Percentiles rank a stretch among this genome's conserved stretches.
Evolutionary conservation across 371 early-diverging fungal genomes (phyloP).

Genomic region (Mucor racemosus): DNA sequence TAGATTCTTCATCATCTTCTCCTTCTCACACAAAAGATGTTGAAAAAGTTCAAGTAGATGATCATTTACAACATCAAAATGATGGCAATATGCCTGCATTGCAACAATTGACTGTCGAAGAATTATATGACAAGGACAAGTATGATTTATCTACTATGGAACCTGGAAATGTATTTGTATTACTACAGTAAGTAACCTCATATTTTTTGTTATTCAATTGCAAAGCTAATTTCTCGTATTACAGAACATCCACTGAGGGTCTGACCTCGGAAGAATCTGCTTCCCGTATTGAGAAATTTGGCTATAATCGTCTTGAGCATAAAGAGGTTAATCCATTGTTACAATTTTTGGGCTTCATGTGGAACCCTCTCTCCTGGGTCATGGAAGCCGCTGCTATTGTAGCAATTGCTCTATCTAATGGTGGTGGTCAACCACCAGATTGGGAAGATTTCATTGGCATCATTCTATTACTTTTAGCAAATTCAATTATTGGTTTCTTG

Average conservation of each 20-base stretch:
- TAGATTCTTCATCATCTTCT: background rate
- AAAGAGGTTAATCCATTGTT: slow-evolving; percentile 74
- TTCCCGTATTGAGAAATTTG: slow-evolving; percentile 63
- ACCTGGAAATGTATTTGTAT: slow-evolving; percentile 60
- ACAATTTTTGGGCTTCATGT: slow-evolving; percentile 82
- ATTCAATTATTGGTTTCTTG: slow-evolving; percentile 79
- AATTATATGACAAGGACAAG: slow-evolving; percentile 80
- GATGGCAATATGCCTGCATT: slow-evolving; percentile 20
- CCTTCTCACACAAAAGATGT: background rate
- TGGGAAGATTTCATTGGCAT: slow-evolving; percentile 83
- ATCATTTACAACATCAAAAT: background rate
- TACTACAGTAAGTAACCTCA: slow-evolving; percentile 56
- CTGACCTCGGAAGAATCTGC: slow-evolving; percentile 59
- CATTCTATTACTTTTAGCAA: slow-evolving; percentile 69
- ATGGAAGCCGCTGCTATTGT: slow-evolving; percentile 74
- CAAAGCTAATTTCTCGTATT: background rate
- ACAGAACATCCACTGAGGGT: slow-evolving; percentile 54
- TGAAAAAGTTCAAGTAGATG: background rate
- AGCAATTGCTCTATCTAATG: slow-evolving; percentile 67
- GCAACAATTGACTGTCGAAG: slow-evolving; percentile 63
- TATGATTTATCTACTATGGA: slow-evolving; percentile 79
- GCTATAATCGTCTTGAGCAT: slow-evolving; percentile 67
- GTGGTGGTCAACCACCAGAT: slow-evolving; percentile 63
- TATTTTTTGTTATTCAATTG: background rate
- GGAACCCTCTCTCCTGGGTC: slow-evolving; percentile 73